Conservation (phyloP, 2,329 filamentous ascomycete species). For the Claviceps sp. region DNA sequence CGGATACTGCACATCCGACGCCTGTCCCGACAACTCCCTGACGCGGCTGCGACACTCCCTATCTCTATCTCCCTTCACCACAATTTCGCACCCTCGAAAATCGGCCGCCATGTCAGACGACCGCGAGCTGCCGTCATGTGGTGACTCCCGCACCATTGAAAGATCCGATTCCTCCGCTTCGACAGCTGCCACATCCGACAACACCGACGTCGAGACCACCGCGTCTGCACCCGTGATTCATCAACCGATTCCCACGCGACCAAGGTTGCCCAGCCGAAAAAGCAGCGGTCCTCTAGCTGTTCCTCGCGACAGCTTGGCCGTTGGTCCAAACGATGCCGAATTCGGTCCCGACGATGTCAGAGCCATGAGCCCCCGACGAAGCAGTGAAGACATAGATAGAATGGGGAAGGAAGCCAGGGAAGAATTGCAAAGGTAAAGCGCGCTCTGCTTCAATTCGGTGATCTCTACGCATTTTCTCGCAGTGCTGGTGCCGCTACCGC, state of each 20-base stretch:
- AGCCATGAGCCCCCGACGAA: slow-evolving; percentile 87
- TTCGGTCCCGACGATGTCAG: slow-evolving; percentile 80
- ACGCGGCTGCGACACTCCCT: not conserved
- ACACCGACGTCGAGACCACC: slow-evolving; percentile 16
- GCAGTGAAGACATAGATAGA: slow-evolving; percentile 79
- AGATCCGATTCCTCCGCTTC: slow-evolving; percentile 25
- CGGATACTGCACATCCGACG: not conserved
- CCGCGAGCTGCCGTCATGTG: slow-evolving; percentile 12
- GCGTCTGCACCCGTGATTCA: slow-evolving; percentile 33
- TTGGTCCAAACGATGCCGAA: slow-evolving; percentile 59
- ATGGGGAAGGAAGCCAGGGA: slow-evolving; percentile 71
- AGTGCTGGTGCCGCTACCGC: too few species aligned
- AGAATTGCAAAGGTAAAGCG: slow-evolving; percentile 43
- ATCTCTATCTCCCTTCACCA: not conserved
- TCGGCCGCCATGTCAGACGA: slow-evolving; percentile 11
- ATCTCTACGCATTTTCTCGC: not conserved
- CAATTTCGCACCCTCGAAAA: not conserved
- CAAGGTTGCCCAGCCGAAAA: slow-evolving; percentile 58
- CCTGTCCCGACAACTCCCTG: not conserved
- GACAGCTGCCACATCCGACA: slow-evolving; percentile 18
- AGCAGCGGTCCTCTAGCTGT: slow-evolving; percentile 76
- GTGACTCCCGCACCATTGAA: slow-evolving; percentile 21
- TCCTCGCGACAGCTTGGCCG: slow-evolving; percentile 59
- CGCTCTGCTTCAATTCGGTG: not conserved
- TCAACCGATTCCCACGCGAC: slow-evolving; percentile 43